These are phyloP conservation scores for Aspergillus melleus DNA, from an alignment of 2,329 filamentous ascomycete species.

Conservation along the genomic window DNA sequence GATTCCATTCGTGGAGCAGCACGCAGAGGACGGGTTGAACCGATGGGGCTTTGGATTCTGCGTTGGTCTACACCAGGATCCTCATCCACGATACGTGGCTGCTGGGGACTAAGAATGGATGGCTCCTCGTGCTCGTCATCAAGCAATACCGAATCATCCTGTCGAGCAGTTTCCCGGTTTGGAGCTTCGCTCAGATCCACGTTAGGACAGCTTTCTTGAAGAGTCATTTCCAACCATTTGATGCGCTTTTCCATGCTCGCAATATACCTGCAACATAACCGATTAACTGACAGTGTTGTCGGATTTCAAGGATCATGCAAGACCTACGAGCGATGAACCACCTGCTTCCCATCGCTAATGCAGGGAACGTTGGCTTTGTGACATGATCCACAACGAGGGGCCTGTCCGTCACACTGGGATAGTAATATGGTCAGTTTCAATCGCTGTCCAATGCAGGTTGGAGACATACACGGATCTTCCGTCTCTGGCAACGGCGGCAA, in stretches of 20 bases:
- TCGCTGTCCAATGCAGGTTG: not conserved
- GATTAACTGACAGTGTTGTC: not conserved
- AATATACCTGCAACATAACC: constrained; percentile 29
- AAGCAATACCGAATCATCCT: not conserved
- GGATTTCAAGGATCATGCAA: not conserved
- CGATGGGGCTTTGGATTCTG: not conserved
- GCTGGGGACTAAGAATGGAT: not conserved
- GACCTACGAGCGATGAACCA: constrained; percentile 45
- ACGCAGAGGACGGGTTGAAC: not conserved
- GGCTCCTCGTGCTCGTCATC: not conserved
- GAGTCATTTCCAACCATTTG: constrained; percentile 49
- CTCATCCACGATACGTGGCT: not conserved
- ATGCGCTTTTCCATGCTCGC: constrained; percentile 44
- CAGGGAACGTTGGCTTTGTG: constrained; percentile 45
- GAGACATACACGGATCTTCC: constrained; percentile 50
- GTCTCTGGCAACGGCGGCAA: constrained; percentile 46
- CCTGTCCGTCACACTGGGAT: constrained; percentile 46
- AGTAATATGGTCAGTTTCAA: constrained; percentile 2
- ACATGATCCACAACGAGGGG: constrained; percentile 47
- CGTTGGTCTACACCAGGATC: not conserved
- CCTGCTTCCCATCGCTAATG: constrained; percentile 47
- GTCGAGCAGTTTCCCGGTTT: constrained; percentile 3
- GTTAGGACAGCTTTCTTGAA: constrained; percentile 45
- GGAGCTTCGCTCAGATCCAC: constrained; percentile 39
- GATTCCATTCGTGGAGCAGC: not conserved